Percentiles rank a stretch among this genome's conserved stretches.
These are phyloP conservation scores for Coniosporium tulheliwenetii DNA, from an alignment of 2,329 filamentous ascomycete genomes.

Conservation along the genomic window DNA sequence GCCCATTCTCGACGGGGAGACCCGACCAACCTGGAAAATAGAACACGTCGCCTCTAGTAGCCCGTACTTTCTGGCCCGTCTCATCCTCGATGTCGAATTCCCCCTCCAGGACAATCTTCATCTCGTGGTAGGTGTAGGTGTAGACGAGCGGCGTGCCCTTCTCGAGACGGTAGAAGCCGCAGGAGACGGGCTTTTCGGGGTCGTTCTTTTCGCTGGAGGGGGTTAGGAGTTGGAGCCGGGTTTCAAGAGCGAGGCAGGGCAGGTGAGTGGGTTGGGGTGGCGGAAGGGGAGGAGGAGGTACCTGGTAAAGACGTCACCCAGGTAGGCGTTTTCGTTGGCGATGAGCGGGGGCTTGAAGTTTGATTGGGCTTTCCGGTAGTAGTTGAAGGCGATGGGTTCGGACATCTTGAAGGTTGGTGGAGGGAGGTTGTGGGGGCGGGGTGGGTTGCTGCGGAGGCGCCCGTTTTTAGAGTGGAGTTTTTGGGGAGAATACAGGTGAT, in stretches of 20 bases:
- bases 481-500: too few relatives aligned
- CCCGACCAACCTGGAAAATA: conserved; percentile 51
- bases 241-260: conserved; percentile 3
- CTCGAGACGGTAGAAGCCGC: conserved; percentile 52
- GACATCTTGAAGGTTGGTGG: conserved; percentile 8
- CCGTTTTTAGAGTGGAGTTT: too few relatives aligned
- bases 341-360: conserved; percentile 49
- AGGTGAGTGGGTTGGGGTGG: background rate
- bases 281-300: conserved; percentile 11
- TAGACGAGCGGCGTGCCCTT: conserved; percentile 53
- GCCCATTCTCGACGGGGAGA: too few relatives aligned
- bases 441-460: too few relatives aligned
- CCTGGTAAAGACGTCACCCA: conserved; percentile 44
- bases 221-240: too few relatives aligned
- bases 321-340: conserved; percentile 51
- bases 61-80: conserved; percentile 44
- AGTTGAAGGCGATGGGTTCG: conserved; percentile 25
- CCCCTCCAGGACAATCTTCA: conserved; percentile 59
- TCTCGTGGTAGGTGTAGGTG: conserved; percentile 55
- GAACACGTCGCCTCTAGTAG: conserved; percentile 48
- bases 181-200: conserved; percentile 43
- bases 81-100: conserved; percentile 49
- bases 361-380: conserved; percentile 42
- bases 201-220: conserved; percentile 34
- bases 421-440: background rate